Evolutionary conservation across 441 rosid genomes (phyloP), one percentile per base, ranked within the genome.

Genomic region (Erodium trifolium): DNA sequence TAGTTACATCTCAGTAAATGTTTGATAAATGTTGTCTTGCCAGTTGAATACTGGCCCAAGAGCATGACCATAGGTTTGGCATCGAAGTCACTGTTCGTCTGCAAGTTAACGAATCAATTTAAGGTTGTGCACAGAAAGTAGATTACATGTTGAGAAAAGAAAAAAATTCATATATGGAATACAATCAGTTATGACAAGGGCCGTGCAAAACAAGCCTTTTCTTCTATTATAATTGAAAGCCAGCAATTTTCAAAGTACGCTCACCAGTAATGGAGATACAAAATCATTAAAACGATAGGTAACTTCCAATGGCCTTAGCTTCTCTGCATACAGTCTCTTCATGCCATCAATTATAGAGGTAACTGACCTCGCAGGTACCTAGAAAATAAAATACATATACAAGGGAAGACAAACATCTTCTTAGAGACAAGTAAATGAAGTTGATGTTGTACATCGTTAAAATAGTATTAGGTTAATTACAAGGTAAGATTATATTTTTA

Each of bases 11-110:
- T 84, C 53, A 94, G 98, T 81, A 92, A 78, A 83, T 94, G 99
- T 80, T 92, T 90, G 71, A 94, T 92, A 77, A 92, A 92, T 65
- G 99, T 92, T 68, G 99, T 92, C 81, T 94, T 94, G 27, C 99
- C 97, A 70, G 99, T 94, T 67, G 99, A 94, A 73, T 94, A 88
- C 65, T 94, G 99, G 71, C 98, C 99, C 84, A 92, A 81, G 71
- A 92, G 92, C 99, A 90, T 90, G 59, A 92, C 99, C 97, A 92
- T 94, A 37, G 99, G 99, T 73, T 86, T 94, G 14, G 98, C 97
- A 79, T 94, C 97, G 72, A 93, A 93, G 75, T 91, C 97, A 75
- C 99, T 93, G 71, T 85, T 87, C 69, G 90, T 76, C 99, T 94
- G 78, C 72, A 51, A 13, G 59, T 13, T 51, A 51, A 51, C 17